Base-by-base conservation (phyloP, 2,329 filamentous ascomycete species). In the Trichophyton rubrum region DNA sequence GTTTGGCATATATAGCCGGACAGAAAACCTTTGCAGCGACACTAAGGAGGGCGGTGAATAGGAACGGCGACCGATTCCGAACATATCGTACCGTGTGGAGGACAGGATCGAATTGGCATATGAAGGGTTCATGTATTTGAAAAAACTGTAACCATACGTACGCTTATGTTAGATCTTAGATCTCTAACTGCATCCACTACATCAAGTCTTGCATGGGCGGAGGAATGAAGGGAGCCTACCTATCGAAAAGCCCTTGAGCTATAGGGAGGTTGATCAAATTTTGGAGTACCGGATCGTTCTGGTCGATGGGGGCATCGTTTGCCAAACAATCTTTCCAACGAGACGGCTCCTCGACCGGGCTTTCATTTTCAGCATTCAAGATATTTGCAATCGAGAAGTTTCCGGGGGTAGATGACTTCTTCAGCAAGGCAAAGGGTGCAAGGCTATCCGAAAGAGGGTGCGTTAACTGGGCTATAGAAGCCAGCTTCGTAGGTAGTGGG, bases 11-110 rank as follows among this genome's bases (percentile, higher is more conserved):
- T 3, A 75, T 58, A 4, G 68, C 60, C 1, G 73, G 71, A 47
- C 71, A 69, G 56, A 74, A 73, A 11, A 70, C 69, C 60, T 74
- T 75, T 9, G 73, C 67, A 0, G 73, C 70, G 4, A 70, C 71
- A 9, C 70, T 66, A 13, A 76, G 66, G 8, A 75, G 65, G 20
- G 68, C 63, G 3, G 69, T 70, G 5, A 76, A 66, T 9, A 76
- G 66, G 57, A 76, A 76, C 3, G 73, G 59, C 1, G 73, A 75
- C 30, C 67, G 68, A 47, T 67, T 66, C 8, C 70, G 67, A 3
- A 75, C 68, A 45, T 72, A 72, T n/a, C 67, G 59, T 27, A 76
- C 70, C 1, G 72, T 76, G 59, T 76, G 73, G 15, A 76, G 60
- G 1, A 58, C 61, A 2, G 71, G 73, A 56, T 76, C 74, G 9